A percentile compares a stretch with the other conserved stretches of the same genome.
These are phyloP conservation scores for Moricandia arvensis DNA, from an alignment of 345 rosid genomes.

Conservation along the genomic window DNA sequence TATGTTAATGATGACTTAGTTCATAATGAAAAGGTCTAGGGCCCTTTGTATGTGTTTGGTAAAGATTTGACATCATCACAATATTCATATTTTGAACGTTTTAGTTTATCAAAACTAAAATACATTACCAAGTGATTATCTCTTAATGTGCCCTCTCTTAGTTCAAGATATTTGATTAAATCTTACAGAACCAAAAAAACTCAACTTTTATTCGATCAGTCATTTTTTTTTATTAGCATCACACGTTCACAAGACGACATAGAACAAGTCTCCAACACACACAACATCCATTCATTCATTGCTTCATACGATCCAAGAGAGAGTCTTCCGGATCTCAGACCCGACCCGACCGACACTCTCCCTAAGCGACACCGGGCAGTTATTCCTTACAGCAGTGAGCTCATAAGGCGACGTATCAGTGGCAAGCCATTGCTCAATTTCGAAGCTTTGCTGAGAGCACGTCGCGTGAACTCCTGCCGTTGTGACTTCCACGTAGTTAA, in stretches of 20 bases:
- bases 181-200: neutral
- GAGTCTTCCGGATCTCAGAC: conserved; percentile 36
- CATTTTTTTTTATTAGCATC: conserved; percentile 1
- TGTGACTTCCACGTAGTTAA: conserved; percentile 78
- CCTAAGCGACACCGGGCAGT: conserved; percentile 38
- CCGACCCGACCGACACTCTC: conserved; percentile 25
- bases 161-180: neutral
- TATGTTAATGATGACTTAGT: neutral
- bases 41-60: neutral
- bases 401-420: conserved; percentile 58
- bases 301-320: conserved; percentile 36
- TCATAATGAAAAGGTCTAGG: neutral
- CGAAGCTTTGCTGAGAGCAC: conserved; percentile 58
- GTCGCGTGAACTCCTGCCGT: conserved; percentile 54
- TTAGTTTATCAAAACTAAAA: neutral
- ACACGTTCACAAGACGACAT: conserved; percentile 28
- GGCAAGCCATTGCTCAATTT: conserved; percentile 93
- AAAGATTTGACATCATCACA: neutral
- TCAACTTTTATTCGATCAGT: neutral
- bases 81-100: neutral
- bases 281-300: neutral
- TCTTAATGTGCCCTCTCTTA: neutral
- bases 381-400: conserved; percentile 52
- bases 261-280: conserved; percentile 8
- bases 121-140: neutral